Conservation (phyloP, 805 yeast genomes). For the Candida endomychidarum region DNA sequence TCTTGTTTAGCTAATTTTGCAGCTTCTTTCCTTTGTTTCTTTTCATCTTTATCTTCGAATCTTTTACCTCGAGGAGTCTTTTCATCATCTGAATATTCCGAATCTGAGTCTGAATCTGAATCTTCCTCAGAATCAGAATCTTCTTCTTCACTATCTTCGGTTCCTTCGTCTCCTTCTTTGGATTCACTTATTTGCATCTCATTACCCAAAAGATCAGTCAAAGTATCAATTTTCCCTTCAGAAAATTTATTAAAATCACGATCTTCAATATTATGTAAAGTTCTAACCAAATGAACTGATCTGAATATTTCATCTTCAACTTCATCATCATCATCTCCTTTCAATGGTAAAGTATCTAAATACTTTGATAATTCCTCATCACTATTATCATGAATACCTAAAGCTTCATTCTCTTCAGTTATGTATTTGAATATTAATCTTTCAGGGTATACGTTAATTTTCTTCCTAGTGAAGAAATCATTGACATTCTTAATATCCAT, state of each 20-base stretch:
- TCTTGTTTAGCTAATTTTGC: conserved; percentile 31
- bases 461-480: conserved; percentile 72
- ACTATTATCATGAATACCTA: conserved; percentile 39
- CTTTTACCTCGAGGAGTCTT: conserved; percentile 62
- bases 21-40: conserved; percentile 42
- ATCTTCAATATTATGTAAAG: conserved; percentile 83
- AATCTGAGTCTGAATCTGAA: conserved; percentile 30
- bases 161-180: conserved; percentile 9
- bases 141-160: conserved; percentile 18
- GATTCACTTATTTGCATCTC: conserved; percentile 18
- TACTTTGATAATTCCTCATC: conserved; percentile 41
- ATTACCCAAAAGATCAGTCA: conserved; percentile 59
- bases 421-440: conserved; percentile 77
- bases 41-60: conserved; percentile 52
- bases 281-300: conserved; percentile 71
- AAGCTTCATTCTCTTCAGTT: conserved; percentile 46
- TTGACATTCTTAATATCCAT: conserved; percentile 98
- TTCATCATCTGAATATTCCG: conserved; percentile 18
- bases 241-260: conserved; percentile 80
- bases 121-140: conserved; percentile 30
- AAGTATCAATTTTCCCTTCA: conserved; percentile 76
- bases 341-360: conserved; percentile 56
- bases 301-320: conserved; percentile 82
- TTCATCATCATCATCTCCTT: conserved; percentile 58
- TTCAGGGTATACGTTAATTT: conserved; percentile 79